Conservation (phyloP, 306 rosid species). For the Sicyos baderoa region DNA sequence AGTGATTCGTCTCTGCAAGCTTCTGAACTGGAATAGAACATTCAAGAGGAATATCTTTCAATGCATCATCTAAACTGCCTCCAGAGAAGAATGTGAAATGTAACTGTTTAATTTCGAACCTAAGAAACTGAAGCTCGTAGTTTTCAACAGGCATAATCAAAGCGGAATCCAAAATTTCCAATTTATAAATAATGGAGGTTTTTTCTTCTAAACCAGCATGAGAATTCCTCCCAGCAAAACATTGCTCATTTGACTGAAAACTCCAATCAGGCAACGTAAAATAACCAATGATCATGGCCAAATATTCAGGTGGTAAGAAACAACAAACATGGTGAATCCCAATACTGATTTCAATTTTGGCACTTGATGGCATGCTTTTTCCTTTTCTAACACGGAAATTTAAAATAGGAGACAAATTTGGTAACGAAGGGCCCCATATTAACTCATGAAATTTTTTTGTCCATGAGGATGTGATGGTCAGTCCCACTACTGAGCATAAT, state of each 20-base stretch:
- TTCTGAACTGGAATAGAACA: constrained; percentile 43
- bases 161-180: constrained; percentile 74
- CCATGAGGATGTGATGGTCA: constrained; percentile 61
- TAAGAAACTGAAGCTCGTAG: constrained; percentile 54
- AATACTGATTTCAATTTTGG: constrained; percentile 50
- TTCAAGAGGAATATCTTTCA: constrained; percentile 50
- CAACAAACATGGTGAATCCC: constrained; percentile 80
- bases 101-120: constrained; percentile 51
- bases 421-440: constrained; percentile 74
- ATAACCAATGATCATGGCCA: constrained; percentile 81
- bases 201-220: constrained; percentile 34
- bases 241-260: constrained; percentile 36
- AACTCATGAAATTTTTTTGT: constrained; percentile 41
- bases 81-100: constrained; percentile 43
- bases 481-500: constrained; percentile 61
- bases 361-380: constrained; percentile 28
- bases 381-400: constrained; percentile 58
- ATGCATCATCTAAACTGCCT: constrained; percentile 34
- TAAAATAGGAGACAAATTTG: constrained; percentile 61
- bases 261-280: constrained; percentile 72
- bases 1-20: constrained; percentile 47
- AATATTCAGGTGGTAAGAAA: constrained; percentile 75
- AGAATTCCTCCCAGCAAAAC: constrained; percentile 23
- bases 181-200: constrained; percentile 42
- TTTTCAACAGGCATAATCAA: constrained; percentile 64